Conservation (phyloP, 441 rosid species). For the Gossypium davidsonii region DNA sequence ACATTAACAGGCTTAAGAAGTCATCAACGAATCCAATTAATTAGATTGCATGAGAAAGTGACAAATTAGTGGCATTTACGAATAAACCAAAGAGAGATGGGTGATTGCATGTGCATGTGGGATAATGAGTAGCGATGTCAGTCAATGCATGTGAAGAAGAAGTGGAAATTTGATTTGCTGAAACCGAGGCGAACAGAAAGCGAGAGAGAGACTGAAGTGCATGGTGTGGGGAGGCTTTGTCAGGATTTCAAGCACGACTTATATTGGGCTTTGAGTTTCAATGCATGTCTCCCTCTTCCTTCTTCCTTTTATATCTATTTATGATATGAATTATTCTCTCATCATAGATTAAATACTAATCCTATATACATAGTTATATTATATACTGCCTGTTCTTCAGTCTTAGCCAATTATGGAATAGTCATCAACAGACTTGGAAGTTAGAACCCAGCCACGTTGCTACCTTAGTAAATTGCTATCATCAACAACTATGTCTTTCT, state of each 20-base stretch:
- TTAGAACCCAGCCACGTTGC: background rate
- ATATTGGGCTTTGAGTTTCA: conserved; percentile 17
- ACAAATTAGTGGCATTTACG: too few species aligned
- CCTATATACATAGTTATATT: background rate
- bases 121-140: conserved; percentile 51
- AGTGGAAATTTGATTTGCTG: conserved; percentile 21
- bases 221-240: conserved; percentile 33
- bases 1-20: too few species aligned
- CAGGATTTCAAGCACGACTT: conserved; percentile 22
- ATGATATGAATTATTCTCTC: too few species aligned
- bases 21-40: too few species aligned
- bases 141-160: conserved; percentile 52
- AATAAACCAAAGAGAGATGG: background rate
- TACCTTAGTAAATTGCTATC: background rate
- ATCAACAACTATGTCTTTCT: too few species aligned
- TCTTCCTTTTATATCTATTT: too few species aligned
- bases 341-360: too few species aligned
- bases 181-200: conserved; percentile 15
- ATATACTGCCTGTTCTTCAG: background rate
- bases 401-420: conserved; percentile 8
- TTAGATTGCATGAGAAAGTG: too few species aligned
- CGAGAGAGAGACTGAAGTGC: conserved; percentile 16
- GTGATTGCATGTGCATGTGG: conserved; percentile 57
- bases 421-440: conserved; percentile 14
- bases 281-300: too few species aligned